Evolutionary conservation across 2,329 filamentous ascomycete species (phyloP).

Genomic region (Fusarium penzigii): DNA sequence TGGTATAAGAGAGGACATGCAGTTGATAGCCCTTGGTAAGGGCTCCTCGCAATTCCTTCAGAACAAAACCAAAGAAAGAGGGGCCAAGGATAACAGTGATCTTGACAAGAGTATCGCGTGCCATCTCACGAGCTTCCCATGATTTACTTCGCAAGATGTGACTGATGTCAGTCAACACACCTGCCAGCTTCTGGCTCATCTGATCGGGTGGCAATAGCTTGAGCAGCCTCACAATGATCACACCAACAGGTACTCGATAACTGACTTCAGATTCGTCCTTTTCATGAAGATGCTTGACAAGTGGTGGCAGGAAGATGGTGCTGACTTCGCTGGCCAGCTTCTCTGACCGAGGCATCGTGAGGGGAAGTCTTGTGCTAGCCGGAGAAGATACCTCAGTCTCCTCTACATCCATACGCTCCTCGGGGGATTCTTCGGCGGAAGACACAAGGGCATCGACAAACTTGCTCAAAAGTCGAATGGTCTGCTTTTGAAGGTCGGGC

Average conservation of each 20-base stretch:
- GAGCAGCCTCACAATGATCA: conserved; percentile 85
- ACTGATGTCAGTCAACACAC: conserved; percentile 87
- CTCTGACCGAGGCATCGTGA: conserved; percentile 64
- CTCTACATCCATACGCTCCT: conserved; percentile 47
- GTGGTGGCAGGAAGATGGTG: conserved; percentile 72
- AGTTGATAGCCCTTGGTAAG: conserved; percentile 87
- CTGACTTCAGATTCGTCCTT: conserved; percentile 96
- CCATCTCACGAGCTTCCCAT: conserved; percentile 87
- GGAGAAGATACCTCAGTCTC: conserved; percentile 26
- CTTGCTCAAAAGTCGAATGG: conserved; percentile 78
- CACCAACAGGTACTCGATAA: conserved; percentile 84
- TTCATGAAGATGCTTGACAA: conserved; percentile 85
- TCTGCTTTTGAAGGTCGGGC: conserved; percentile 80
- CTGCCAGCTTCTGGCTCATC: conserved; percentile 73
- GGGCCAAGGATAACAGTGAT: conserved; percentile 81
- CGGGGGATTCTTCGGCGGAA: conserved; percentile 47
- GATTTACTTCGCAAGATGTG: conserved; percentile 89
- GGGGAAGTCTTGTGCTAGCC: conserved; percentile 52
- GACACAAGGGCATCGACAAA: conserved; percentile 74
- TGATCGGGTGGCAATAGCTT: conserved; percentile 74
- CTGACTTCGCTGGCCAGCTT: conserved; percentile 74
- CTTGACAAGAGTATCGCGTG: conserved; percentile 82
- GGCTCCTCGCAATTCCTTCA: conserved; percentile 84
- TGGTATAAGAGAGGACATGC: conserved; percentile 91
- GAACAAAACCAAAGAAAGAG: conserved; percentile 84